Conservation (phyloP, 306 rosid genomes). For the Crataegus laevigata region DNA sequence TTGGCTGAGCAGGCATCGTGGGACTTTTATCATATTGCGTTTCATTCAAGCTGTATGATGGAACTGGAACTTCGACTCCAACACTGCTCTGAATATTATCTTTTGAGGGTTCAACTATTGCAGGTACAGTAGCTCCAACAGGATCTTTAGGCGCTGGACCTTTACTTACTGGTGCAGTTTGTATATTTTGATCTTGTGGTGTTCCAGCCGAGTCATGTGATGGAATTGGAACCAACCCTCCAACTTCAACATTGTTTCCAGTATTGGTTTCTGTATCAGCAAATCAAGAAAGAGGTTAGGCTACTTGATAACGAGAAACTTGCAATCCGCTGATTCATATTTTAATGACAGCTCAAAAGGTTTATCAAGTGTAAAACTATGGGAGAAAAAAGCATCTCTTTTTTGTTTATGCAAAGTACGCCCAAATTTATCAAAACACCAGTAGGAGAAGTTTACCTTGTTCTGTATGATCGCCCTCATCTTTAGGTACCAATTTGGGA, state of each 20-base stretch:
- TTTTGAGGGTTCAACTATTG: not conserved
- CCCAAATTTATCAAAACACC: not conserved
- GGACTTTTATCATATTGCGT: not conserved
- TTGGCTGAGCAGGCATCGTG: not conserved
- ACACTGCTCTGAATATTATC: not conserved
- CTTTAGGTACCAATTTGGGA: conserved; percentile 8
- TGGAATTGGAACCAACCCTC: not conserved
- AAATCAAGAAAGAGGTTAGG: conserved; percentile 2
- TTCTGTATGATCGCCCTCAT: not conserved
- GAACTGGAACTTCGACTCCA: not conserved
- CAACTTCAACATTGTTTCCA: not conserved
- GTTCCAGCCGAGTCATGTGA: not conserved
- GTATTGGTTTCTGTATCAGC: conserved; percentile 12
- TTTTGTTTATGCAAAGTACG: too few species aligned
- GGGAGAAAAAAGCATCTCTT: not conserved
- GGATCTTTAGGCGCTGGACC: not conserved
- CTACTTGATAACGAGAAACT: not conserved
- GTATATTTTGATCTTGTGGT: not conserved
- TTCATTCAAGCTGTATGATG: conserved; percentile 6
- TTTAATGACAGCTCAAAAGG: not conserved
- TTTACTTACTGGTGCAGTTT: conserved; percentile 3
- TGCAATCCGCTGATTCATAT: not conserved
- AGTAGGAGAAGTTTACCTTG: conserved; percentile 31
- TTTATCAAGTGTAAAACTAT: not conserved
- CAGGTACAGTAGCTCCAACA: conserved; percentile 3